Evolutionary conservation across 1,284 basidiomycete species (phyloP).

Genomic region (Melampsora abietis-canadensis): DNA sequence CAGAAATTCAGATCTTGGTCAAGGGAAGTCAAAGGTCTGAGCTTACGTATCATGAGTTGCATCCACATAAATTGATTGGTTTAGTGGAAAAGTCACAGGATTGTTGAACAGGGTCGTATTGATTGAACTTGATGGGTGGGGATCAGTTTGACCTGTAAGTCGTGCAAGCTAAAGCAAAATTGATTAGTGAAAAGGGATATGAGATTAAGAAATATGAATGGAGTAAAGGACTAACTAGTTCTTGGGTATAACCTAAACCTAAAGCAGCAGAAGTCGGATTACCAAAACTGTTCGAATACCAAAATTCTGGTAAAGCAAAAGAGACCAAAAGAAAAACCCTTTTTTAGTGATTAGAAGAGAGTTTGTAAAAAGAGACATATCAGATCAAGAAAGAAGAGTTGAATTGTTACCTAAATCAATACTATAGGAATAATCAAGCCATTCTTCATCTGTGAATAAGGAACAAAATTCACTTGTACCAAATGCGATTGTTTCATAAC

Average conservation of each 20-base stretch:
- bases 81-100: conserved; percentile 70
- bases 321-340: no score
- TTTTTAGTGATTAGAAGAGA: background rate
- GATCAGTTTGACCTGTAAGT: conserved; percentile 69
- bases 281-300: conserved; percentile 49
- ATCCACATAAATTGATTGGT: conserved; percentile 76
- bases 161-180: conserved; percentile 60
- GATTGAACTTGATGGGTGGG: conserved; percentile 67
- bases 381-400: background rate
- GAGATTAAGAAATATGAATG: background rate
- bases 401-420: conserved; percentile 24
- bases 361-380: background rate
- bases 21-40: conserved; percentile 50
- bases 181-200: background rate
- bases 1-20: conserved; percentile 53
- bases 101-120: conserved; percentile 73
- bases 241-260: conserved; percentile 56
- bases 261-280: conserved; percentile 54
- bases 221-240: conserved; percentile 48
- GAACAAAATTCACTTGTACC: conserved; percentile 58
- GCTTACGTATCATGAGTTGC: conserved; percentile 66
- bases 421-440: conserved; percentile 60
- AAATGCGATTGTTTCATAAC: conserved; percentile 55
- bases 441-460: conserved; percentile 66
- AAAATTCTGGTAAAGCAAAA: conserved; percentile 18